phyloP scores from a whole-genome alignment of 768 basidiomycete species.

The Leccinum boreale region DNA sequence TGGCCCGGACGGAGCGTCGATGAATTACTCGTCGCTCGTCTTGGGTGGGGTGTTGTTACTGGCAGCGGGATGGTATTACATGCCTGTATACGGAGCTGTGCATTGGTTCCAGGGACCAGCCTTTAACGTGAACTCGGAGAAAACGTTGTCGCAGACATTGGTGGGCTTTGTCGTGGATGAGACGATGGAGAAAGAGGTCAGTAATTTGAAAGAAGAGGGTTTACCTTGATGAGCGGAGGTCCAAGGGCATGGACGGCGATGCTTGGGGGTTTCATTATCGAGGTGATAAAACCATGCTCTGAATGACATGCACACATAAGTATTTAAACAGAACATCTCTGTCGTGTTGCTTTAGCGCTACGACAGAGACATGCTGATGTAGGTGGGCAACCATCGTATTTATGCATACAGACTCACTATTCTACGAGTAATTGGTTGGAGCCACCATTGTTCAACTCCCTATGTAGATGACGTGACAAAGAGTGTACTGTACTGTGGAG shows the following conservation, averaged over 20 bases:
- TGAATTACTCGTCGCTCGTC: conserved; percentile 74
- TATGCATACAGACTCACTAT: no score
- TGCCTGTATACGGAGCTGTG: conserved; percentile 65
- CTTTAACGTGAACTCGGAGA: conserved; percentile 34
- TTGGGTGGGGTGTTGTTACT: conserved; percentile 55
- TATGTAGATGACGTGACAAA: no score
- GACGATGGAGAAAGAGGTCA: background rate
- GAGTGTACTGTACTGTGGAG: no score
- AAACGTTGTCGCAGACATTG: background rate
- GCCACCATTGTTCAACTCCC: no score
- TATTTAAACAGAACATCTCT: no score
- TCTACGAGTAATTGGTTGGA: no score
- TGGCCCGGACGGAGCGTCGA: conserved; percentile 39
- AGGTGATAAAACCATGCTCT: no score
- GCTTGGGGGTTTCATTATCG: no score
- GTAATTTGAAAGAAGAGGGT: background rate
- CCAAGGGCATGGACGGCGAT: background rate
- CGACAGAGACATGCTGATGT: no score
- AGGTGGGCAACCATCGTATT: no score
- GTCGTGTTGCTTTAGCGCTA: no score
- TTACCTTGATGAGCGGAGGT: background rate
- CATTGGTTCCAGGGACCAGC: conserved; percentile 70
- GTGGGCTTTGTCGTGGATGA: background rate
- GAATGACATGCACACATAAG: no score
- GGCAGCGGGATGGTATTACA: conserved; percentile 61